Base-by-base conservation (phyloP, 768 basidiomycete species). In the Termitomyces sp. region DNA sequence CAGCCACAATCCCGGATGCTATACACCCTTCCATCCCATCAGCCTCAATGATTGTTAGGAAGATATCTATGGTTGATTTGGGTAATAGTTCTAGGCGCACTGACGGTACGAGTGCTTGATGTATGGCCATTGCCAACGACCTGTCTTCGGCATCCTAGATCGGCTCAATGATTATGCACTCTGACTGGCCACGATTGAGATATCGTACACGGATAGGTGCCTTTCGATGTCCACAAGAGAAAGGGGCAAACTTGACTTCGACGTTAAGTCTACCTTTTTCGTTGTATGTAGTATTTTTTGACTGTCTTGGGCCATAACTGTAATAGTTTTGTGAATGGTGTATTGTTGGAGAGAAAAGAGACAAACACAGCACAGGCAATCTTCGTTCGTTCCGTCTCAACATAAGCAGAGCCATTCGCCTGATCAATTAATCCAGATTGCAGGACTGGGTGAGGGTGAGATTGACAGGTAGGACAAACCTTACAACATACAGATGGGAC, bases 181-280 rank as follows among this genome's bases (percentile, higher is more conserved):
- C 37, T 35, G n/a, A 63, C 23, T 53, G 28, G 50, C 28, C 27
- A 52, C 43, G 35, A 48, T 52, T 51, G 21, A 21, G 40, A 53
- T 60, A 3, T 67, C 88, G 72, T 72, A 96, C 96, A 59, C 90
- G 86, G 63, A 96, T 81, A 0, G 96, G 96, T 7, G 89, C 87
- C 66, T 89, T 78, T 62, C 96, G 77, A 16, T 77, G 79, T 28
- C 75, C 71, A 63, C 88, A 93, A 8, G 97, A 93, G 69, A 96
- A 99, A 0, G 97, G 97, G 2, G 95, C 82, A 64, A 95, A 98
- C 72, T 98, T 98, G 51, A 98, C 91, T 72, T 98, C 95, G 7
- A 99, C 90, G 58, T 94, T 98, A 51, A 99, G 72, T 52, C 81
- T 82, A 1, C 96, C 97, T 57, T 83, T 87, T 63, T 98, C 96